Conservation (phyloP, 768 basidiomycete species). For the Mycena maculata region DNA sequence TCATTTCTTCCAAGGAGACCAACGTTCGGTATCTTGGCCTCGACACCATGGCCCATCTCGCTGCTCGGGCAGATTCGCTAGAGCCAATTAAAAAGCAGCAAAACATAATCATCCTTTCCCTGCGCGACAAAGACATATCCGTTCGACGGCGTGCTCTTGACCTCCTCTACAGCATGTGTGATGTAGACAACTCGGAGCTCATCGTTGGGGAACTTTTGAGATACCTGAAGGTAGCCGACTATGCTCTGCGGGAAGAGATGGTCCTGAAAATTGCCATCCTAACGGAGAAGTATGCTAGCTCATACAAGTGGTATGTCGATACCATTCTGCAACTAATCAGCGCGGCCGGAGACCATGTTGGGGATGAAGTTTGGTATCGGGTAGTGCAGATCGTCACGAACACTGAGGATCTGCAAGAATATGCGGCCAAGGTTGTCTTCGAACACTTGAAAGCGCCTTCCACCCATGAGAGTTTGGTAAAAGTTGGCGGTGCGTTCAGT, state of each 20-base stretch:
- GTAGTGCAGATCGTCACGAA: slow-evolving; percentile 99
- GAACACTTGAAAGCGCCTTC: slow-evolving; percentile 88
- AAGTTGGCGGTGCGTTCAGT: slow-evolving; percentile 88
- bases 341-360: slow-evolving; percentile 97
- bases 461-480: slow-evolving; percentile 93
- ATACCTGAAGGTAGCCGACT: slow-evolving; percentile 96
- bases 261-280: slow-evolving; percentile 98
- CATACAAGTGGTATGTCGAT: slow-evolving; percentile 99
- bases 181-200: slow-evolving; percentile 94
- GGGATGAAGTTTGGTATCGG: slow-evolving; percentile 99
- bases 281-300: slow-evolving; percentile 98
- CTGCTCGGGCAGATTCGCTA: slow-evolving; percentile 91
- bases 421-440: slow-evolving; percentile 93
- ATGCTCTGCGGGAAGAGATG: slow-evolving; percentile 97
- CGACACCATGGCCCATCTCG: slow-evolving; percentile 98
- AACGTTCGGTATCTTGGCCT: slow-evolving; percentile 98
- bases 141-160: slow-evolving; percentile 95
- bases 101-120: slow-evolving; percentile 91
- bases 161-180: slow-evolving; percentile 99
- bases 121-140: slow-evolving; percentile 97
- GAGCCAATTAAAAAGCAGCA: slow-evolving; percentile 96
- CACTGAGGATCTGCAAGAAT: slow-evolving; percentile 96
- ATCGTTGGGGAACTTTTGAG: slow-evolving; percentile 96
- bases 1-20: slow-evolving; percentile 98
- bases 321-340: slow-evolving; percentile 96